Base-by-base conservation (phyloP, 2,329 filamentous ascomycete species). In the Pseudocercospora fuligena region DNA sequence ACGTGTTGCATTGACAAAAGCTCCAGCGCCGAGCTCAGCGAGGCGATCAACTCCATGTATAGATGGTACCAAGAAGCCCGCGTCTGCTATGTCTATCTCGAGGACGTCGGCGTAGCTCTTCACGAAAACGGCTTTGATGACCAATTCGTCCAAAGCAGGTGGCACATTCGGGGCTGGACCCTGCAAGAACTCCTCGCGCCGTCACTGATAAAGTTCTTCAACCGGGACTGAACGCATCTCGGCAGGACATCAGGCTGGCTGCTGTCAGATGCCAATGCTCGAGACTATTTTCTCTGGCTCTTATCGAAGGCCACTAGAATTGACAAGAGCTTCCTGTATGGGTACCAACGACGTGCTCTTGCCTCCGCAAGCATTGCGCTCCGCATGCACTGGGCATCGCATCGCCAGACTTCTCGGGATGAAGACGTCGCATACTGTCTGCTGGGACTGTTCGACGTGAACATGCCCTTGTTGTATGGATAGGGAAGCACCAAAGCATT, bases 351-450 rank as follows among this genome's bases (percentile, higher is more conserved):
- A n/a, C n/a, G 27, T 19, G 16, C 23, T 49, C 53, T 60, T 5
- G 29, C 49, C 36, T 60, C 47, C 7, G 56, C 62, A 12, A 69
- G 68, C 21, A 58, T 72, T 14, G 69, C 70, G 21, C 63, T 69
- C 31, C 61, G 70, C 6, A 72, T 72, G 69, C 60, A 62, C 5
- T 72, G 70, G 69, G 70, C 69, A 14, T 40, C 66, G 16, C 12
- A 27, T 21, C 64, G 69, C n/a, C 33, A 60, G 27, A 70, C 70
- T 9, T 69, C 64, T 5, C 64, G 77, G 4, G 5, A 63, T 0
- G 82, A 84, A 54, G 83, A 84, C 43, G 75, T 76, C 14, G 81
- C 81, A 0, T 84, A 84, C 51, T 82, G 77, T 7, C 71, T 84
- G 0, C 66, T 84, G 5, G 82, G 82, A 0, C 74, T 84, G 0